Base-by-base conservation (phyloP, 352 stramenopile genomes). In the Phytophthora lateralis region DNA sequence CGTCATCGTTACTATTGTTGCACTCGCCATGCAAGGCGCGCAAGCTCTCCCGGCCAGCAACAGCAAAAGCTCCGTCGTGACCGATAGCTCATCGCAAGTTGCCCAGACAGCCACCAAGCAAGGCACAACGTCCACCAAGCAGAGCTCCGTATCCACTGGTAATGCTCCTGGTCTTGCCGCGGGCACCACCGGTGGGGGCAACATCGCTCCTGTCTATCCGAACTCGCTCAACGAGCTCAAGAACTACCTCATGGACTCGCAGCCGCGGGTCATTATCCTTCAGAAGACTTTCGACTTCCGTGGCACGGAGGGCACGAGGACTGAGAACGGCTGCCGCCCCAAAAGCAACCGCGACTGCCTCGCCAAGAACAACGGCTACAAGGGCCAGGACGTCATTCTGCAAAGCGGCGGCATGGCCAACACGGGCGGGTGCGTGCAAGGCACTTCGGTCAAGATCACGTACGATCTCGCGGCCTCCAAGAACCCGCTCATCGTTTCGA, bases 381-480 rank as follows among this genome's bases (percentile, higher is more conserved):
- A 80, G 58, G 66, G 71, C 32, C 78, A 88, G 42, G 71, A 88
- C 12, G 71, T 81, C 41, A 88, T 88, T 50, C 58, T 88, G 20
- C 69, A 81, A 55, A 71, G 57, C n/a, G 75, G 75, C 17, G 71
- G 68, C 42, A 84, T 82, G 66, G 51, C 60, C 50, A 85, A 78
- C 65, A 85, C 75, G 2, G 74, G 79, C 9, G 78, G 78, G 10
- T 85, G 75, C 38, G 58, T 63, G 4, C 51, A 85, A 11, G 76
- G 73, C 30, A 63, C 46, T 8, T 42, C 41, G 15, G 68, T 83
- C 21, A 66, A 55, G 12, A 9, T 69, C 55, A 55, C 42, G 37
- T 73, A 73, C 49, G 65, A 73, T 34, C 32, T 60, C 3, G 65
- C 66, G 2, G 61, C 47, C 30, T 55, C 34, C 32, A 66, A 60